Evolutionary conservation across 139 green algal species (phyloP).

Genomic region (Volvox africanus): DNA sequence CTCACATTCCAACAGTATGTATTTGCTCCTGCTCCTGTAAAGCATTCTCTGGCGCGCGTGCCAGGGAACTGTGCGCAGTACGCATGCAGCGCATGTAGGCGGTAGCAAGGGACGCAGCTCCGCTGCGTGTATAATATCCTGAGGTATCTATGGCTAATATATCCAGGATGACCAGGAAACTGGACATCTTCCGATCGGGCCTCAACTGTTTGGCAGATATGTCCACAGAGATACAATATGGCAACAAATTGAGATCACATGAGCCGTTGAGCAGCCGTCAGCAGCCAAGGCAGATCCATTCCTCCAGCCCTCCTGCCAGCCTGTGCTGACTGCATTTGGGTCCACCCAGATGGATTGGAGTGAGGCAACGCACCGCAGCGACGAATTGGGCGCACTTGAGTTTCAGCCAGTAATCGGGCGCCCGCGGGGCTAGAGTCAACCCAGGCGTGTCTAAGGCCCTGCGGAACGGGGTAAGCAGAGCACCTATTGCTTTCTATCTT

Average conservation of each 20-base stretch:
- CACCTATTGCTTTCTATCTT: background rate
- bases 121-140: too few relatives aligned
- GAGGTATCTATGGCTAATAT: too few relatives aligned
- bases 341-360: background rate
- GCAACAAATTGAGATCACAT: background rate
- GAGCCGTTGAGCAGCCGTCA: background rate
- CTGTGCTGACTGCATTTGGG: background rate
- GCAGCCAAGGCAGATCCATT: background rate
- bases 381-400: conserved; percentile 8
- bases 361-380: background rate
- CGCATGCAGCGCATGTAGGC: background rate
- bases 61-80: background rate
- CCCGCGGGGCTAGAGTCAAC: background rate
- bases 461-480: background rate
- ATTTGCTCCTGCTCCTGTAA: too few relatives aligned
- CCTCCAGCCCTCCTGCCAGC: background rate
- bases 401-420: conserved; percentile 2
- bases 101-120: background rate
- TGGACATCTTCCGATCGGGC: too few relatives aligned
- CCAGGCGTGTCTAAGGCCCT: background rate
- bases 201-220: too few relatives aligned
- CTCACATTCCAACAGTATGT: too few relatives aligned
- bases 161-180: too few relatives aligned
- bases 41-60: background rate
- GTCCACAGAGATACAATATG: too few relatives aligned